These are phyloP conservation scores for Lactarius quietus DNA, from an alignment of 768 basidiomycete genomes.

Conservation along the genomic window DNA sequence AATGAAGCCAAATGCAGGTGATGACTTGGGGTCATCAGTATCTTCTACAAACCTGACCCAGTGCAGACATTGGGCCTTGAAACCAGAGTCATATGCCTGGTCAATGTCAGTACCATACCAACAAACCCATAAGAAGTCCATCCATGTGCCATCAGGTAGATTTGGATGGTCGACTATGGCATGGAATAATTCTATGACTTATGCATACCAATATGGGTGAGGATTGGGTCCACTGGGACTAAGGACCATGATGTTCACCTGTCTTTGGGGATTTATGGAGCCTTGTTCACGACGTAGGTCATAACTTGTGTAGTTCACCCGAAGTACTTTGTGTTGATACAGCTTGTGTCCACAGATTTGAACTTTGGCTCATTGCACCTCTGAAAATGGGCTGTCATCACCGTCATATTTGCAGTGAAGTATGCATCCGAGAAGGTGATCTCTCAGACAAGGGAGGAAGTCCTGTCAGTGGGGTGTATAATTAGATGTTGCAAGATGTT, in stretches of 20 bases:
- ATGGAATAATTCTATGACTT: constrained; percentile 33
- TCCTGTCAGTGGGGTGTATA: too few species aligned
- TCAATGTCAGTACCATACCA: too few species aligned
- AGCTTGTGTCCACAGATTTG: too few species aligned
- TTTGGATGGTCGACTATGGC: constrained; percentile 23
- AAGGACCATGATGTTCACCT: constrained; percentile 28
- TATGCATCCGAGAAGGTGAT: too few species aligned
- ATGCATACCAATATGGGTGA: constrained; percentile 34
- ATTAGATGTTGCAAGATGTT: too few species aligned
- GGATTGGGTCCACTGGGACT: background rate
- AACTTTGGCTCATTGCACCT: too few species aligned
- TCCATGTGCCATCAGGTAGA: background rate
- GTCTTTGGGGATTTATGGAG: constrained; percentile 24
- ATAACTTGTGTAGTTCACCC: background rate
- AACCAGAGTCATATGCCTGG: background rate
- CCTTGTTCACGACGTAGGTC: constrained; percentile 20
- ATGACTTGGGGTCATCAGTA: too few species aligned
- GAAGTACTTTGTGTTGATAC: background rate
- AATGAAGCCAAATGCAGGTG: too few species aligned
- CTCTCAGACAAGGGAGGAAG: too few species aligned
- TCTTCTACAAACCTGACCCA: constrained; percentile 27
- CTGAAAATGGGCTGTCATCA: too few species aligned
- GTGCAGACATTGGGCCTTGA: constrained; percentile 18
- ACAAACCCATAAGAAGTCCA: constrained; percentile 37
- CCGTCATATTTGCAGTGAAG: too few species aligned